Conservation (phyloP, 257 asterid genomes). For the Paraleonurus japonicus region DNA sequence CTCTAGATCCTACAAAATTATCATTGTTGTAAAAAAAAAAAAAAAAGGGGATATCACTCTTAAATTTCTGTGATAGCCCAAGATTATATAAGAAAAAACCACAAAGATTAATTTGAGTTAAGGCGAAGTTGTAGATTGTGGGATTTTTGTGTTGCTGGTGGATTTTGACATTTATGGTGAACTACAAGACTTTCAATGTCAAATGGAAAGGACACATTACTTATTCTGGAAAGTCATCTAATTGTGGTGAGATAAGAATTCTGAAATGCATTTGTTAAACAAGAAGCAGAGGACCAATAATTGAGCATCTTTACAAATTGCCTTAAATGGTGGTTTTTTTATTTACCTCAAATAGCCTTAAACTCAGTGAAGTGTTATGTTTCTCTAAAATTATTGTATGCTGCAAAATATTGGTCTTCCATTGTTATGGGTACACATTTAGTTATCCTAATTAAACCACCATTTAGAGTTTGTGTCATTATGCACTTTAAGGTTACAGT, state of each 20-base stretch:
- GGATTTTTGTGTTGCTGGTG: conserved; percentile 13
- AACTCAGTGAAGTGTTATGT: not conserved
- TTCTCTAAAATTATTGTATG: conserved; percentile 4
- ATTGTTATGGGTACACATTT: not conserved
- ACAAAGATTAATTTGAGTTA: not conserved
- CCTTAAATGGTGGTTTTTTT: not conserved
- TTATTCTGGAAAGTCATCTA: conserved; percentile 9
- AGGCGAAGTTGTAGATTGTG: not conserved
- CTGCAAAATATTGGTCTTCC: not conserved
- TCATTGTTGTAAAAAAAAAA: conserved; percentile 9
- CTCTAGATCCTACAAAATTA: not conserved
- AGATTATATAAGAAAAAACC: not conserved
- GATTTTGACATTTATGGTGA: conserved; percentile 16
- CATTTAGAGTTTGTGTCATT: not conserved
- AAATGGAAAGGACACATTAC: not conserved
- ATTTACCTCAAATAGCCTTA: not conserved
- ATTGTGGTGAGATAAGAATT: not conserved
- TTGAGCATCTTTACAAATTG: conserved; percentile 12
- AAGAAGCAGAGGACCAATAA: conserved; percentile 4
- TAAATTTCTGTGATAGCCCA: conserved; percentile 13
- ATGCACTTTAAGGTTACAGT: not conserved
- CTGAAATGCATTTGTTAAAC: not conserved
- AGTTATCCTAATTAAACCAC: not conserved
- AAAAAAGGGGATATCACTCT: conserved; percentile 6
- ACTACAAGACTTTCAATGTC: conserved; percentile 7